phyloP scores from a whole-genome alignment of 768 basidiomycete genomes.

The Boletus insuetus region DNA sequence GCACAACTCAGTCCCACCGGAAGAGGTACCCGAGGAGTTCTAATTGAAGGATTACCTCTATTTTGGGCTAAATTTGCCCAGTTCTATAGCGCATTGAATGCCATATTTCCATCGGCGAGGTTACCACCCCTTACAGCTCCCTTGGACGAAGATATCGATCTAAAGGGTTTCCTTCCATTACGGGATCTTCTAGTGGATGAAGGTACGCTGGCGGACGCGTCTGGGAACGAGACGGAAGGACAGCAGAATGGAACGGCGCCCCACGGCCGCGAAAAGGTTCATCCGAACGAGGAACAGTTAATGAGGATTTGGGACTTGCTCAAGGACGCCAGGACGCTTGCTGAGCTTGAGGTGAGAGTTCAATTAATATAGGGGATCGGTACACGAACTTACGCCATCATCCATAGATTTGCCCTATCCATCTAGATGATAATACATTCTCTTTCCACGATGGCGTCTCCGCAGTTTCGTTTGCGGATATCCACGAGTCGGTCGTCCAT shows the following conservation, averaged over 20 bases:
- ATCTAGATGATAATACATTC: conserved; percentile 23
- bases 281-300: conserved; percentile 94
- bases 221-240: conserved; percentile 22
- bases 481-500: not conserved
- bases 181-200: conserved; percentile 51
- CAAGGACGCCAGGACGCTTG: conserved; percentile 62
- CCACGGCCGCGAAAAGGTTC: conserved; percentile 46
- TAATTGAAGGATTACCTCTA: conserved; percentile 36
- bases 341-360: conserved; percentile 53
- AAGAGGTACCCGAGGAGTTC: conserved; percentile 17
- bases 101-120: conserved; percentile 63
- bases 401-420: conserved; percentile 26
- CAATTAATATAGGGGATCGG: conserved; percentile 1
- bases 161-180: conserved; percentile 85
- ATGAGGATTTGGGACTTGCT: conserved; percentile 91
- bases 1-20: conserved; percentile 5
- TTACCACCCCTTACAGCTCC: conserved; percentile 57
- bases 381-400: conserved; percentile 13
- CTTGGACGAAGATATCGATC: conserved; percentile 88
- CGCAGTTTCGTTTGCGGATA: conserved; percentile 7
- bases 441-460: conserved; percentile 8
- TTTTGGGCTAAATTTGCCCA: conserved; percentile 76
- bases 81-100: conserved; percentile 59
- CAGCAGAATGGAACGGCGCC: conserved; percentile 22
- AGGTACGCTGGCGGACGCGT: not conserved